Evolutionary conservation across 352 stramenopile genomes (phyloP).

Genomic region (Pythium utonaiense): DNA sequence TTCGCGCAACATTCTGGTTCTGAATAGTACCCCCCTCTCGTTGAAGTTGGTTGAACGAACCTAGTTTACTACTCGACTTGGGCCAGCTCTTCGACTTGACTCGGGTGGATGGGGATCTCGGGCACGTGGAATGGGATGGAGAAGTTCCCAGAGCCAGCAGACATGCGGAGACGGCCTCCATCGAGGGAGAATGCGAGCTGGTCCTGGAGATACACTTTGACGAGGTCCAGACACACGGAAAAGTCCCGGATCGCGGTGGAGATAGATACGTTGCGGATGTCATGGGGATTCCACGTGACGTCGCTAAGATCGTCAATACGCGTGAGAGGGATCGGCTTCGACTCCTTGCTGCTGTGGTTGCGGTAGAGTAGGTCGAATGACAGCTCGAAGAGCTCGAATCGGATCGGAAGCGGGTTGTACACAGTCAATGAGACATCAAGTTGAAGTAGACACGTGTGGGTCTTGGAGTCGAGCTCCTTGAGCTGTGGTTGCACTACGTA

Average conservation of each 20-base stretch:
- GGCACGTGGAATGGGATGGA: constrained; percentile 66
- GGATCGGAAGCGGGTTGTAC: constrained; percentile 79
- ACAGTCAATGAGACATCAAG: constrained; percentile 67
- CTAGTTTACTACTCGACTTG: neutral
- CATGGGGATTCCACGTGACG: constrained; percentile 56
- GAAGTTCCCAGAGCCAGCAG: constrained; percentile 59
- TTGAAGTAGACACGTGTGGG: constrained; percentile 62
- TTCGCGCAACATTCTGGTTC: constrained; percentile 7
- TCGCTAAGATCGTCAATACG: constrained; percentile 50
- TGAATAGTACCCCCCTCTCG: neutral
- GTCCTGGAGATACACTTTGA: constrained; percentile 64
- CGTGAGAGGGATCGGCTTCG: constrained; percentile 32
- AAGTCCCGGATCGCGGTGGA: constrained; percentile 51
- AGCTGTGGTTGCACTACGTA: constrained; percentile 57
- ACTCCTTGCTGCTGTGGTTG: constrained; percentile 6
- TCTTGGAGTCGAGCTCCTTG: constrained; percentile 75
- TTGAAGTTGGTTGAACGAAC: constrained; percentile 7
- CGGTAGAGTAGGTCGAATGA: constrained; percentile 68
- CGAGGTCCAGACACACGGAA: constrained; percentile 55
- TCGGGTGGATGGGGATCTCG: constrained; percentile 58
- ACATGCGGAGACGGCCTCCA: constrained; percentile 52
- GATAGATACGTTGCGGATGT: constrained; percentile 65
- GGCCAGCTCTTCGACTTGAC: neutral
- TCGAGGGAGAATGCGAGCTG: constrained; percentile 65
- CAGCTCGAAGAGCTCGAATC: constrained; percentile 65